Evolutionary conservation across 148 eudicot genomes (phyloP).

Genomic region (Spergularia marina): DNA sequence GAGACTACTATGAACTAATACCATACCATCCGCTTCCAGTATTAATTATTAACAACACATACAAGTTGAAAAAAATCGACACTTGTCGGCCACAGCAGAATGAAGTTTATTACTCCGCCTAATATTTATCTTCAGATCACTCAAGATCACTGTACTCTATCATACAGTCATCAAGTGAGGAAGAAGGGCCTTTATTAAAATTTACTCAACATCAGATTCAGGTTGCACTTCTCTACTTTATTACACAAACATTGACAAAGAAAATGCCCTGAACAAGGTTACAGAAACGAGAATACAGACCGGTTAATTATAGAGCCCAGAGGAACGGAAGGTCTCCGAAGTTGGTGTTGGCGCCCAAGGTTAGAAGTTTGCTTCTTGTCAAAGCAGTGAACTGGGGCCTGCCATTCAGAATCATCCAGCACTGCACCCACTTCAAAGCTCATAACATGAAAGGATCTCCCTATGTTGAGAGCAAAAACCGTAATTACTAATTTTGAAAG

Average conservation of each 20-base stretch:
- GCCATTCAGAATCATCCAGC: conserved; percentile 59
- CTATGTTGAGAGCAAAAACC: conserved; percentile 17
- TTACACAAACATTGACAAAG: background rate
- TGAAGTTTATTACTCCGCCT: background rate
- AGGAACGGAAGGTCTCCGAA: background rate
- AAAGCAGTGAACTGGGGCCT: conserved; percentile 58
- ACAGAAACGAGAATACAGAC: background rate
- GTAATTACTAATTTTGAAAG: background rate
- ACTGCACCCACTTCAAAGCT: conserved; percentile 67
- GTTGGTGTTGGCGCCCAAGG: background rate
- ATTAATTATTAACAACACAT: background rate
- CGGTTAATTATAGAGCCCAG: background rate
- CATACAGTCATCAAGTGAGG: background rate
- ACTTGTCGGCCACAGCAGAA: background rate
- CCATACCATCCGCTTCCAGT: background rate
- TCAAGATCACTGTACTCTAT: background rate
- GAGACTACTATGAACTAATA: background rate
- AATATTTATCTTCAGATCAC: background rate
- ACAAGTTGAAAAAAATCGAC: background rate
- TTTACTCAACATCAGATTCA: background rate
- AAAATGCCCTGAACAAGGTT: background rate
- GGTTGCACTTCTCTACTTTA: background rate
- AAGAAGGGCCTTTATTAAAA: background rate
- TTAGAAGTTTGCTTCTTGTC: conserved; percentile 18
- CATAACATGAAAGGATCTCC: conserved; percentile 59